Conservation (phyloP, 176 grass and related monocot species). For the Carex littledalei region DNA sequence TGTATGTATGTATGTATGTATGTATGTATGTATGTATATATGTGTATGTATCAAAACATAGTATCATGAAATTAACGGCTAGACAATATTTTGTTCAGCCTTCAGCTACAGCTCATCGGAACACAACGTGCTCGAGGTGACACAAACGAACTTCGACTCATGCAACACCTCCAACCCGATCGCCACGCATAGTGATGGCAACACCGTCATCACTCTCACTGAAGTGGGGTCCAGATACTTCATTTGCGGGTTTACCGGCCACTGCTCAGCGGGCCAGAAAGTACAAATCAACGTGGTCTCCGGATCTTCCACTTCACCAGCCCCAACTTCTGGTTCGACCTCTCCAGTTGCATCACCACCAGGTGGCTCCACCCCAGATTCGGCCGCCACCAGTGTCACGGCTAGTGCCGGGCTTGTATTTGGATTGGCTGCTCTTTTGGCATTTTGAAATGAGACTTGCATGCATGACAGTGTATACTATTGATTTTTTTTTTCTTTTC, state of each 20-base stretch:
- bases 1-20: too few species aligned
- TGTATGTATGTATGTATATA: too few species aligned
- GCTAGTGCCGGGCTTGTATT: conserved; percentile 3
- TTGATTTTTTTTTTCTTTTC: background rate
- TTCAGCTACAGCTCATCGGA: conserved; percentile 46
- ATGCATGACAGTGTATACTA: background rate
- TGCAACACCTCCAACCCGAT: conserved; percentile 48
- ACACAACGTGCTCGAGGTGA: conserved; percentile 78
- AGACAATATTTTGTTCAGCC: conserved; percentile 24
- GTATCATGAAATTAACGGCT: background rate
- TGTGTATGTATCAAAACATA: background rate
- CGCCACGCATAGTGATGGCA: conserved; percentile 39
- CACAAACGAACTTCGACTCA: conserved; percentile 26
- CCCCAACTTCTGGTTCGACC: background rate
- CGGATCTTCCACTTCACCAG: background rate
- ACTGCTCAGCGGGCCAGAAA: conserved; percentile 71
- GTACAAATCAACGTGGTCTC: conserved; percentile 41
- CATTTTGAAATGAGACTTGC: background rate
- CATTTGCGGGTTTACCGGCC: conserved; percentile 52
- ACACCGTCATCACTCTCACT: conserved; percentile 45
- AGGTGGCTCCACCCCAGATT: background rate
- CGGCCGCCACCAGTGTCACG: background rate
- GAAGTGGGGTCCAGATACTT: conserved; percentile 53
- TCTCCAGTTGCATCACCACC: background rate
- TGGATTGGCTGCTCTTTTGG: conserved; percentile 15